Evolutionary conservation across 2,329 filamentous ascomycete genomes (phyloP).

Genomic region (Microdochium bolleyi): DNA sequence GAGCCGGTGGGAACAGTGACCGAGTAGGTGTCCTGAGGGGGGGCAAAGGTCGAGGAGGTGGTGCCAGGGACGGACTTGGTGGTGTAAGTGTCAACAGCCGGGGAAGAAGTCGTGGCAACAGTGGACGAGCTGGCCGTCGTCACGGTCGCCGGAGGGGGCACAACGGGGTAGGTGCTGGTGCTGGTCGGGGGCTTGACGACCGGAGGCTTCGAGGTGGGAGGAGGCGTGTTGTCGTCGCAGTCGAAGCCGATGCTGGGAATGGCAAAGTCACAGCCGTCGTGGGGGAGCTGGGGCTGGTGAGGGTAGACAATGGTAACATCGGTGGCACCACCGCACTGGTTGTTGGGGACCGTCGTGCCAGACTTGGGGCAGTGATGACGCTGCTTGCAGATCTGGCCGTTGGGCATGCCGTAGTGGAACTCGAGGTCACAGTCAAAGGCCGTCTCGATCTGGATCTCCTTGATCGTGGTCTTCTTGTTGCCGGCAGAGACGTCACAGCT

Average conservation of each 20-base stretch:
- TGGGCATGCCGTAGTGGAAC: constrained; percentile 81
- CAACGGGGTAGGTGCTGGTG: constrained; percentile 9
- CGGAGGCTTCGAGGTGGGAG: constrained; percentile 11
- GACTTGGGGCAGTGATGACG: constrained; percentile 56
- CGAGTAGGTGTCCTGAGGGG: background rate
- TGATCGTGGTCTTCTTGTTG: constrained; percentile 63
- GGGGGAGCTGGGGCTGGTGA: constrained; percentile 46
- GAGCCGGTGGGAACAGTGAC: background rate
- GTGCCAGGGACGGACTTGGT: constrained; percentile 6
- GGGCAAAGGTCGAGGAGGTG: constrained; percentile 2
- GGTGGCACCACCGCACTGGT: constrained; percentile 85
- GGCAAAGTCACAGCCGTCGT: constrained; percentile 59
- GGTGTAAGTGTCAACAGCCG: constrained; percentile 9
- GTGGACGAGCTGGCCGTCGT: constrained; percentile 2
- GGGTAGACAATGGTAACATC: constrained; percentile 66
- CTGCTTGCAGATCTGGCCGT: constrained; percentile 77
- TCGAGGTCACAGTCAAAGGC: constrained; percentile 73
- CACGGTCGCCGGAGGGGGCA: constrained; percentile 12
- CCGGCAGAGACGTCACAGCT: constrained; percentile 33
- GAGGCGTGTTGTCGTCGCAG: constrained; percentile 41
- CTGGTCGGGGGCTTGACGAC: constrained; percentile 5
- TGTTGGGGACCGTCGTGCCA: constrained; percentile 69
- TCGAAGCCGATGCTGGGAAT: constrained; percentile 71
- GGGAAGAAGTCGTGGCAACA: constrained; percentile 12
- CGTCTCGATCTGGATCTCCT: constrained; percentile 62